Conservation (phyloP, 257 asterid genomes). For the Ophiorrhiza pumila region DNA sequence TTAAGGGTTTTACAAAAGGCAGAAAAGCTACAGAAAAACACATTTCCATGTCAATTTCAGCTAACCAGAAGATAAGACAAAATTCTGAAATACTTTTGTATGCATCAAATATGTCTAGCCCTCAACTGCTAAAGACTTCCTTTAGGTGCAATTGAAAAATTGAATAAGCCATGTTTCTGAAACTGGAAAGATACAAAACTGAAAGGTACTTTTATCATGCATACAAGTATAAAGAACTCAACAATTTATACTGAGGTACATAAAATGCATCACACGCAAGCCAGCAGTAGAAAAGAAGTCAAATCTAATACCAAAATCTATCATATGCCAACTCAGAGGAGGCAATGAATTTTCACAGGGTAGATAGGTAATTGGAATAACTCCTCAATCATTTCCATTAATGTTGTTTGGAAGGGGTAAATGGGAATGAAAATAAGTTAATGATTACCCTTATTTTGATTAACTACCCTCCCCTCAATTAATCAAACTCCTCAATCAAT, state of each 20-base stretch:
- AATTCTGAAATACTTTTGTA: not conserved
- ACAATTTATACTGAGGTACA: not conserved
- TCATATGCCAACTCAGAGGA: not conserved
- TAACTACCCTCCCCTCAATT: no score
- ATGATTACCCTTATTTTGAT: no score
- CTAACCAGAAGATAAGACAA: slow-evolving; percentile 1
- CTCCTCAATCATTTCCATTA: no score
- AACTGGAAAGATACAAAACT: not conserved
- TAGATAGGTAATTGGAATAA: no score
- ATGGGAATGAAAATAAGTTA: no score
- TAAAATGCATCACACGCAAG: not conserved
- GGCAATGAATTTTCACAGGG: not conserved
- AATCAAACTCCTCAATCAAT: no score
- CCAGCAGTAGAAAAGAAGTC: not conserved
- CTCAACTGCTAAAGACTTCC: not conserved
- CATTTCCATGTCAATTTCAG: not conserved
- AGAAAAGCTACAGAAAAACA: not conserved
- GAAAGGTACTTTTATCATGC: not conserved
- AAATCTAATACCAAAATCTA: not conserved
- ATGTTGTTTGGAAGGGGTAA: no score
- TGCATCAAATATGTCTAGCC: not conserved
- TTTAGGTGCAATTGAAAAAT: not conserved
- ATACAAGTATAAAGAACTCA: not conserved
- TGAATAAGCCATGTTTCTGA: not conserved
- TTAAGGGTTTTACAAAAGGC: not conserved